Percentiles rank a stretch among this genome's conserved stretches.
phyloP scores from a whole-genome alignment of 306 rosid species.

The Vigna unguiculata region DNA sequence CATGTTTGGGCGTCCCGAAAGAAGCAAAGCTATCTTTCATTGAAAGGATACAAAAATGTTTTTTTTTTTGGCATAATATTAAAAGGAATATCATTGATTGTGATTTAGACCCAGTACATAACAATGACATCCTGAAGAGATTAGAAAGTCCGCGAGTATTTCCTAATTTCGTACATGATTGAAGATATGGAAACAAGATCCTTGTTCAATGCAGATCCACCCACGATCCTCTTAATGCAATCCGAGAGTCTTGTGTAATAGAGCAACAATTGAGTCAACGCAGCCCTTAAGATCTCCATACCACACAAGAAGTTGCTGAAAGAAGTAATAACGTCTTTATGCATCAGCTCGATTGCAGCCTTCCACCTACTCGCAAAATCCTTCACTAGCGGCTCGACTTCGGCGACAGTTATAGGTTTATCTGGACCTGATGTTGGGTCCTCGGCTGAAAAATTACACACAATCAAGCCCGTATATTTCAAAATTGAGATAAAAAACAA shows the following conservation, averaged over 20 bases:
- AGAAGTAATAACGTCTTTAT: conserved; percentile 97
- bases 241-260: conserved; percentile 94
- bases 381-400: conserved; percentile 95
- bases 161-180: conserved; percentile 91
- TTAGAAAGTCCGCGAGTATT: conserved; percentile 94
- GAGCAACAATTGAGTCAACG: conserved; percentile 85
- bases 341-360: conserved; percentile 97
- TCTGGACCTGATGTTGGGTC: conserved; percentile 70
- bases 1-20: conserved; percentile 10
- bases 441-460: conserved; percentile 70
- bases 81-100: conserved; percentile 32
- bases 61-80: conserved; percentile 29
- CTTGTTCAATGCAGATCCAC: conserved; percentile 87
- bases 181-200: conserved; percentile 92
- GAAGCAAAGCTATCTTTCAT: neutral
- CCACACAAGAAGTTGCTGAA: conserved; percentile 98
- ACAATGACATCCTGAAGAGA: conserved; percentile 35
- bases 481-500: conserved; percentile 15
- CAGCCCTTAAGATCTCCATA: conserved; percentile 91
- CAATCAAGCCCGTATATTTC: conserved; percentile 29
- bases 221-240: conserved; percentile 81
- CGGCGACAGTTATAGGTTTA: conserved; percentile 71
- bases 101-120: conserved; percentile 22
- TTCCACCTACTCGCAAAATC: conserved; percentile 98
- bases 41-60: conserved; percentile 16